Percentiles rank a stretch among this genome's conserved stretches.
Conservation (phyloP, 2,329 filamentous ascomycete species). For the Parasarocladium wereldwijsianum region DNA sequence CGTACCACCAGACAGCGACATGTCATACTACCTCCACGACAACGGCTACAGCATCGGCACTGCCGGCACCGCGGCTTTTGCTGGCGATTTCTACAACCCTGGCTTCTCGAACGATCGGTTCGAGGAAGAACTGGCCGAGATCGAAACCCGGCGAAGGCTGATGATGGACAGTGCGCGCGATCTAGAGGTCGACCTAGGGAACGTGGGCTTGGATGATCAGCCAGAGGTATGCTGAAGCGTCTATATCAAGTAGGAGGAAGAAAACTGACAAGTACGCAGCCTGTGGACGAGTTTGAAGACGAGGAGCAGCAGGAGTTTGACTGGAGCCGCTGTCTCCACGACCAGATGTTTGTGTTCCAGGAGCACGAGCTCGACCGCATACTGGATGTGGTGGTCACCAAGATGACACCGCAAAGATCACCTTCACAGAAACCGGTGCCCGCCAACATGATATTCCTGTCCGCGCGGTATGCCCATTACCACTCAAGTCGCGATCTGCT, state of each 20-base stretch:
- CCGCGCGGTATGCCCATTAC: conserved; percentile 91
- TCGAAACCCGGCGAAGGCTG: conserved; percentile 85
- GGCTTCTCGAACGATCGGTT: conserved; percentile 89
- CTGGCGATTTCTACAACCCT: conserved; percentile 91
- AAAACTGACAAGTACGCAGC: conserved; percentile 20
- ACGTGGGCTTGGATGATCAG: conserved; percentile 88
- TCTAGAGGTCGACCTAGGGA: conserved; percentile 88
- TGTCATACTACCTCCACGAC: conserved; percentile 88
- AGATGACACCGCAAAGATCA: conserved; percentile 92
- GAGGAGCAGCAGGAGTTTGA: conserved; percentile 91
- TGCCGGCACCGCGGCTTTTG: conserved; percentile 55
- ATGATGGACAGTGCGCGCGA: conserved; percentile 99
- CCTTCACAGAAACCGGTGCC: conserved; percentile 96
- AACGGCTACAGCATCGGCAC: conserved; percentile 84
- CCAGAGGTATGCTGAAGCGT: conserved; percentile 51
- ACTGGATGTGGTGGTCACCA: conserved; percentile 88
- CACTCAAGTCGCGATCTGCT: conserved; percentile 80
- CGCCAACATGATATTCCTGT: conserved; percentile 91
- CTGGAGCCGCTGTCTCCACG: conserved; percentile 85
- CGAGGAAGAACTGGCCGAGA: conserved; percentile 94
- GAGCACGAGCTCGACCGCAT: conserved; percentile 85
- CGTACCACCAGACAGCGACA: conserved; percentile 86
- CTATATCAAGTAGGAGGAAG: neutral
- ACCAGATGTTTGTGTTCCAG: conserved; percentile 99
- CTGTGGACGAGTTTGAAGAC: conserved; percentile 58